A percentile compares a stretch with the other conserved stretches of the same genome.
These are phyloP conservation scores for Talaromyces liani DNA, from an alignment of 495 filamentous ascomycete genomes.

Conservation along the genomic window DNA sequence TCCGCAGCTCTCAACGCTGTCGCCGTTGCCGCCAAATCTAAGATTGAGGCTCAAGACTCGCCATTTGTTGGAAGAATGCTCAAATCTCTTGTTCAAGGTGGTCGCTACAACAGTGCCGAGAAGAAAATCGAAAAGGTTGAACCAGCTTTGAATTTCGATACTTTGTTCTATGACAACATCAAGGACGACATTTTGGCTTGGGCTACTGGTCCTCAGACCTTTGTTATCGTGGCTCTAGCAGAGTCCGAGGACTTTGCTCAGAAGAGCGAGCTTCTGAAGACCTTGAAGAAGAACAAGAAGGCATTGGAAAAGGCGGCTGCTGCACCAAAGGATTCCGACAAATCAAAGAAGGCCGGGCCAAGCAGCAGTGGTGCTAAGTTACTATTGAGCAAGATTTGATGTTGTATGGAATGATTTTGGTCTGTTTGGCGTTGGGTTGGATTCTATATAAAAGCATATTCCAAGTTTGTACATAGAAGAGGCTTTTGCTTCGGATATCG, in stretches of 20 bases:
- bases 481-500: not conserved
- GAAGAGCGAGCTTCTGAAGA: constrained; percentile 55
- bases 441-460: not conserved
- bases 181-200: constrained; percentile 68
- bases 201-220: constrained; percentile 76
- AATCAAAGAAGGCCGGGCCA: constrained; percentile 31
- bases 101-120: constrained; percentile 64
- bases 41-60: constrained; percentile 48
- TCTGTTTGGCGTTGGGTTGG: not conserved
- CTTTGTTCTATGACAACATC: constrained; percentile 69
- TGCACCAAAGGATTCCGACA: constrained; percentile 18
- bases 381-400: constrained; percentile 35
- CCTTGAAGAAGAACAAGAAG: constrained; percentile 51
- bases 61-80: constrained; percentile 76
- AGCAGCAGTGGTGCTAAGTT: constrained; percentile 36
- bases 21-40: constrained; percentile 57
- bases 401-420: not conserved
- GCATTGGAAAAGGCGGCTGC: constrained; percentile 43
- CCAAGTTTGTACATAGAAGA: not conserved
- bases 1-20: constrained; percentile 59
- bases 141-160: constrained; percentile 75
- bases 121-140: constrained; percentile 62
- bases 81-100: constrained; percentile 81
- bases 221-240: constrained; percentile 70
- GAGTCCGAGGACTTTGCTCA: constrained; percentile 72